Conservation (phyloP, 805 yeast species). For the Trichomonascus vanleenenianus region DNA sequence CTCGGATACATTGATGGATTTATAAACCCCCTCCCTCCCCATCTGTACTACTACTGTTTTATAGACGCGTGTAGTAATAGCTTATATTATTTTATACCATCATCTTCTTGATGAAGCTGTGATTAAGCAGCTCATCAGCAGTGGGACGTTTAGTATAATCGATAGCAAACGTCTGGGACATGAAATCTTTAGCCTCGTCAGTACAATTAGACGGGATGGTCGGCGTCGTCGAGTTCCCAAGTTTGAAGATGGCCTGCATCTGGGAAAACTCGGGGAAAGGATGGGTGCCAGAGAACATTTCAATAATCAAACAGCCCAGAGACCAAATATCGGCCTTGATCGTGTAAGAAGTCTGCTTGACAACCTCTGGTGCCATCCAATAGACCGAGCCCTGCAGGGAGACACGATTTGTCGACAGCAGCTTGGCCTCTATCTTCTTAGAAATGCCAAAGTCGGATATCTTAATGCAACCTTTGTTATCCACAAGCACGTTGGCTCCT, state of each 20-base stretch:
- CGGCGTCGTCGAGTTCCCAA: slow-evolving; percentile 77
- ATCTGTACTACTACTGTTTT: too few species aligned
- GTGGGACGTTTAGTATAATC: slow-evolving; percentile 69
- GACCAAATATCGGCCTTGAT: slow-evolving; percentile 97
- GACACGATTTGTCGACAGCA: slow-evolving; percentile 48
- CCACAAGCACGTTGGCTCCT: slow-evolving; percentile 80
- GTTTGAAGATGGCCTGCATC: slow-evolving; percentile 94
- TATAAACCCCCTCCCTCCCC: too few species aligned
- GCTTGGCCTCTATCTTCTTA: slow-evolving; percentile 52
- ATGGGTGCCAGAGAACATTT: slow-evolving; percentile 93
- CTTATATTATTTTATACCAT: not conserved
- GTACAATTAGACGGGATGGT: slow-evolving; percentile 63
- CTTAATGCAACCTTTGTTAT: slow-evolving; percentile 72
- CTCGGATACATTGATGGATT: too few species aligned
- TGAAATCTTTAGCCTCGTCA: slow-evolving; percentile 57
- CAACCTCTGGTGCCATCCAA: slow-evolving; percentile 99
- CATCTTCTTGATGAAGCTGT: slow-evolving; percentile 38
- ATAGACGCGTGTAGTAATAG: not conserved
- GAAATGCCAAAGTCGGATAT: slow-evolving; percentile 86
- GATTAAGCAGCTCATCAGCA: slow-evolving; percentile 61
- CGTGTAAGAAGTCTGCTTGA: slow-evolving; percentile 84
- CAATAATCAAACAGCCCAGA: slow-evolving; percentile 87
- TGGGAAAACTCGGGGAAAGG: slow-evolving; percentile 94
- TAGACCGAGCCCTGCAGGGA: slow-evolving; percentile 91
- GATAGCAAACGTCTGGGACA: slow-evolving; percentile 59